These are phyloP conservation scores for Copromyces sp. DNA, from an alignment of 495 filamentous ascomycete species.

Conservation along the genomic window DNA sequence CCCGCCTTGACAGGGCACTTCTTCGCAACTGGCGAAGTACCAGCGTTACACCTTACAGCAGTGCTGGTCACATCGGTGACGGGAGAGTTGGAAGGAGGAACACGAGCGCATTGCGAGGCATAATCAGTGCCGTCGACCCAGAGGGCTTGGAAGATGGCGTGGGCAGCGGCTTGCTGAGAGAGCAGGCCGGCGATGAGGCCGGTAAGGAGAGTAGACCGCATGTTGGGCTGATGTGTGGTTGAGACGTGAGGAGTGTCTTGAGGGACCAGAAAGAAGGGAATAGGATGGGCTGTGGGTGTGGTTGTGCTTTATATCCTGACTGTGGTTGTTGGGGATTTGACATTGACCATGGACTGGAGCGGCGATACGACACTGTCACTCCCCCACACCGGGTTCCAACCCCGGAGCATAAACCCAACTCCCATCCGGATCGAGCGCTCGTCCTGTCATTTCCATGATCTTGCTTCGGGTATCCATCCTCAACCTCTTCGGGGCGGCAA, in stretches of 20 bases:
- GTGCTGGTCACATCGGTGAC: conserved; percentile 30
- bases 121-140: conserved; percentile 41
- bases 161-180: conserved; percentile 28
- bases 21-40: conserved; percentile 19
- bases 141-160: conserved; percentile 43
- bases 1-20: conserved; percentile 41
- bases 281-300: not conserved
- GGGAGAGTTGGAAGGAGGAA: conserved; percentile 36
- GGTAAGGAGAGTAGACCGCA: conserved; percentile 31
- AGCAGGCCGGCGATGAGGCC: conserved; percentile 21
- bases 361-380: conserved; percentile 10
- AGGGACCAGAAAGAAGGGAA: not conserved
- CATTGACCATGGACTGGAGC: not conserved
- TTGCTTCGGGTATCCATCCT: not conserved
- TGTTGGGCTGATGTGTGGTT: conserved; percentile 6
- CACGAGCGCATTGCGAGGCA: conserved; percentile 29
- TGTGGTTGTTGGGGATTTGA: not conserved
- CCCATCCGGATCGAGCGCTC: not conserved
- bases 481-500: not conserved
- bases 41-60: conserved; percentile 33
- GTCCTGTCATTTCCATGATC: not conserved
- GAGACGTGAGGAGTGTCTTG: not conserved
- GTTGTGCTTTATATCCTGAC: not conserved
- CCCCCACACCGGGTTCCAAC: not conserved
- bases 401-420: not conserved